Evolutionary conservation across 2,329 filamentous ascomycete species (phyloP).

Genomic region (Nakataea oryzae): DNA sequence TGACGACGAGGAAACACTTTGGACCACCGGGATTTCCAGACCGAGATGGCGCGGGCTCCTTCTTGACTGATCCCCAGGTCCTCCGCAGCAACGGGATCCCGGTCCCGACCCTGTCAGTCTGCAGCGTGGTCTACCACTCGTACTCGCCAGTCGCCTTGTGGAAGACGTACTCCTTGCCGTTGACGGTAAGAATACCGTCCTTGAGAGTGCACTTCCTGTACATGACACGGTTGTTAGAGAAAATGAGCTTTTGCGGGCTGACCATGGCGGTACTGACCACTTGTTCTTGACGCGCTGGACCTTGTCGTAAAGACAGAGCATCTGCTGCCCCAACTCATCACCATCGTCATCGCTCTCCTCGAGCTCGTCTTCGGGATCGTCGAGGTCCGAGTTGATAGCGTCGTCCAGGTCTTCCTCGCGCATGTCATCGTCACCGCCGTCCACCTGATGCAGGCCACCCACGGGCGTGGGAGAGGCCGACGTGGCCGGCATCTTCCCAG

Average conservation of each 20-base stretch:
- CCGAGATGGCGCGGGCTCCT: neutral
- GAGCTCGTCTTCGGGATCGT: conserved; percentile 80
- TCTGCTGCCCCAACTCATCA: conserved; percentile 75
- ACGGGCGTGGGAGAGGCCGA: neutral
- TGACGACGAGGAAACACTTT: neutral
- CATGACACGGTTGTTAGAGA: conserved; percentile 8
- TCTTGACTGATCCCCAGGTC: neutral
- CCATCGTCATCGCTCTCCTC: conserved; percentile 83
- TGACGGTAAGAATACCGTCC: conserved; percentile 88
- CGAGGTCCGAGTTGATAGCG: conserved; percentile 95
- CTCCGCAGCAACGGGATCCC: neutral
- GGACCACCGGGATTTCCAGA: neutral
- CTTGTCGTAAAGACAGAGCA: conserved; percentile 99
- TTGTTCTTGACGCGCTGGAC: conserved; percentile 99
- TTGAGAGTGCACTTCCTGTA: conserved; percentile 92
- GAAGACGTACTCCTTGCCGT: conserved; percentile 94
- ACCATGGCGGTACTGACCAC: conserved; percentile 45
- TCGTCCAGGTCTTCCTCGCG: conserved; percentile 57
- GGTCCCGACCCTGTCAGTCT: neutral
- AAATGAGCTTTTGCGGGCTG: neutral
- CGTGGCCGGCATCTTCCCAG: neutral
- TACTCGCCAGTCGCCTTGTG: conserved; percentile 97
- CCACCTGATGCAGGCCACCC: conserved; percentile 36
- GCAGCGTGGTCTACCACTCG: conserved; percentile 62
- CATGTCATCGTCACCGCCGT: conserved; percentile 54